Percentiles rank a stretch among this genome's conserved stretches.
phyloP scores from a whole-genome alignment of 352 stramenopile species.

The Phytophthora sp. region DNA sequence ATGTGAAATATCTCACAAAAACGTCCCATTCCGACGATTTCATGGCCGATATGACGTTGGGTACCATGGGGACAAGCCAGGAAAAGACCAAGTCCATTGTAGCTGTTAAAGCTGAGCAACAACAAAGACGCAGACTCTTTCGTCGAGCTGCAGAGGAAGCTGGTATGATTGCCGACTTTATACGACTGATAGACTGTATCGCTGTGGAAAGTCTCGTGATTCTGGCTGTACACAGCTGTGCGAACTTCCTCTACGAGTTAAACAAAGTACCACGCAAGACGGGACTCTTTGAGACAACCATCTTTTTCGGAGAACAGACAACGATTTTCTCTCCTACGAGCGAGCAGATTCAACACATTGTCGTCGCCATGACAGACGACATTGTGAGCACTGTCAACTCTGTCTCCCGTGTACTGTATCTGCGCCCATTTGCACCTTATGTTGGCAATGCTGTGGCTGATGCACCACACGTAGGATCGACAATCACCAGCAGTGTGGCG shows the following conservation, averaged over 20 bases:
- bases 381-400: constrained; percentile 91
- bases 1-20: constrained; percentile 91
- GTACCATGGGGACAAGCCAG: constrained; percentile 41
- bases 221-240: constrained; percentile 83
- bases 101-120: constrained; percentile 90
- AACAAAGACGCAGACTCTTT: constrained; percentile 82
- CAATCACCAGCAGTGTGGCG: constrained; percentile 68
- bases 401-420: constrained; percentile 89
- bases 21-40: constrained; percentile 65
- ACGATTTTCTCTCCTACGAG: constrained; percentile 89
- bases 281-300: constrained; percentile 94
- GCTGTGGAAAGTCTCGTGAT: constrained; percentile 91
- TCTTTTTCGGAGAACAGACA: constrained; percentile 85
- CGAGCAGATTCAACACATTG: constrained; percentile 89
- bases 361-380: constrained; percentile 88
- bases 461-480: constrained; percentile 77
- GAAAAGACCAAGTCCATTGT: constrained; percentile 94
- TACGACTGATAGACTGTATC: constrained; percentile 94
- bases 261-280: constrained; percentile 88
- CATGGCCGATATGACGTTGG: constrained; percentile 47
- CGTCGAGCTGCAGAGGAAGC: constrained; percentile 88
- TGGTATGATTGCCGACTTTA: constrained; percentile 92
- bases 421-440: constrained; percentile 86
- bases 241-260: constrained; percentile 89
- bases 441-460: constrained; percentile 71